Evolutionary conservation across 495 filamentous ascomycete genomes (phyloP).

Genomic region (Hyaloscypha finlandica): DNA sequence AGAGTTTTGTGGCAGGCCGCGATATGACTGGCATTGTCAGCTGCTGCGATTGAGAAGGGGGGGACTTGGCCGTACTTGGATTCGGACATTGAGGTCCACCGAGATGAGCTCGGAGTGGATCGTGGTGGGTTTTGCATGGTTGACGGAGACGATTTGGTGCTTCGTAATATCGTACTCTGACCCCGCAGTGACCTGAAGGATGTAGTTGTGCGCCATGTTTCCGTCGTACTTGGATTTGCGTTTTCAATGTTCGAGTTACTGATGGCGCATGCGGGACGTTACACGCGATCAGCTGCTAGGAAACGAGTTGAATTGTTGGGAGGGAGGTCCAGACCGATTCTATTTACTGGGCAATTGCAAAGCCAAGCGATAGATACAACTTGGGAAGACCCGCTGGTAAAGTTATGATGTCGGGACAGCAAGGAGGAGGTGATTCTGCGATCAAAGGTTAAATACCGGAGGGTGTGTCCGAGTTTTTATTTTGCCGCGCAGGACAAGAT

Average conservation of each 20-base stretch:
- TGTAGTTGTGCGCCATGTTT: slow-evolving; percentile 63
- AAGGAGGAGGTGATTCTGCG: neutral
- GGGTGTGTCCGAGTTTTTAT: slow-evolving; percentile 7
- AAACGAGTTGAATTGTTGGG: neutral
- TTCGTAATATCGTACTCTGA: slow-evolving; percentile 65
- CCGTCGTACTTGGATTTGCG: neutral
- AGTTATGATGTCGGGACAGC: neutral
- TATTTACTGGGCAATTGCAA: neutral
- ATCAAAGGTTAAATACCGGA: neutral
- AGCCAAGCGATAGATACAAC: neutral
- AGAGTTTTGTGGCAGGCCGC: slow-evolving; percentile 59
- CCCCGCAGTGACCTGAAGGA: slow-evolving; percentile 74
- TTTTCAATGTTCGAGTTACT: neutral
- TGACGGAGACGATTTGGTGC: slow-evolving; percentile 73
- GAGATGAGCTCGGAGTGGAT: slow-evolving; percentile 63
- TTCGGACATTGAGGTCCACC: slow-evolving; percentile 67
- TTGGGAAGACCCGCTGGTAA: neutral
- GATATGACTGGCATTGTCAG: slow-evolving; percentile 37
- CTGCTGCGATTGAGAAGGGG: neutral
- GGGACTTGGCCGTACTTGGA: slow-evolving; percentile 51
- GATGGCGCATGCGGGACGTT: neutral
- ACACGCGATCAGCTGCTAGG: neutral
- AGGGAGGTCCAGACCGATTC: neutral
- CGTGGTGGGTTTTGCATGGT: slow-evolving; percentile 54
- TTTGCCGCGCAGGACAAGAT: slow-evolving; percentile 1